Percentiles rank a stretch among this genome's conserved stretches.
These are phyloP conservation scores for Citrus hindsii DNA, from an alignment of 345 rosid genomes.

Conservation along the genomic window DNA sequence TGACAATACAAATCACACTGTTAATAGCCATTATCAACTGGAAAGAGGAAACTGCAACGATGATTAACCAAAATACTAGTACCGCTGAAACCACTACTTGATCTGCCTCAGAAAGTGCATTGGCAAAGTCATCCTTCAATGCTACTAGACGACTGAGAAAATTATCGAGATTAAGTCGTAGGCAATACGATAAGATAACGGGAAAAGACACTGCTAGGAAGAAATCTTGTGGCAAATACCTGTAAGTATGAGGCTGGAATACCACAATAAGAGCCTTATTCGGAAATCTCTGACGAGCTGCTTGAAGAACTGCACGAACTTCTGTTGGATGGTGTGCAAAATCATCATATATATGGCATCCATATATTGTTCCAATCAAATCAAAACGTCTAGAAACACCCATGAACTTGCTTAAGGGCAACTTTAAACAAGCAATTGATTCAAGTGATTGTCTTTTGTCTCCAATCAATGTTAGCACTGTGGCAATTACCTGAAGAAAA, in stretches of 20 bases:
- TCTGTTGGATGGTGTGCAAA: constrained; percentile 44
- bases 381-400: constrained; percentile 33
- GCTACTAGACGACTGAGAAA: constrained; percentile 25
- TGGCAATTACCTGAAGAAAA: constrained; percentile 27
- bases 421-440: constrained; percentile 10
- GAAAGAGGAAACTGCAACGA: neutral
- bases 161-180: neutral
- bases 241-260: constrained; percentile 35
- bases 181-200: neutral
- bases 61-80: neutral
- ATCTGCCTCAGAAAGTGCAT: constrained; percentile 24
- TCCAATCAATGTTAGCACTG: constrained; percentile 18
- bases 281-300: constrained; percentile 30
- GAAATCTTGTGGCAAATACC: constrained; percentile 5
- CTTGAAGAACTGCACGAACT: constrained; percentile 28
- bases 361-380: constrained; percentile 22
- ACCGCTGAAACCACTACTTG: constrained; percentile 27
- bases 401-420: constrained; percentile 20
- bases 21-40: neutral
- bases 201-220: neutral
- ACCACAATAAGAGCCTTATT: constrained; percentile 17
- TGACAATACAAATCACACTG: constrained; percentile 3
- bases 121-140: constrained; percentile 21
- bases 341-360: constrained; percentile 30
- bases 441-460: constrained; percentile 11